Evolutionary conservation across 192 early-diverging fungal species (phyloP), one percentile per base, ranked within the genome.

Genomic region (Podila clonocystis): DNA sequence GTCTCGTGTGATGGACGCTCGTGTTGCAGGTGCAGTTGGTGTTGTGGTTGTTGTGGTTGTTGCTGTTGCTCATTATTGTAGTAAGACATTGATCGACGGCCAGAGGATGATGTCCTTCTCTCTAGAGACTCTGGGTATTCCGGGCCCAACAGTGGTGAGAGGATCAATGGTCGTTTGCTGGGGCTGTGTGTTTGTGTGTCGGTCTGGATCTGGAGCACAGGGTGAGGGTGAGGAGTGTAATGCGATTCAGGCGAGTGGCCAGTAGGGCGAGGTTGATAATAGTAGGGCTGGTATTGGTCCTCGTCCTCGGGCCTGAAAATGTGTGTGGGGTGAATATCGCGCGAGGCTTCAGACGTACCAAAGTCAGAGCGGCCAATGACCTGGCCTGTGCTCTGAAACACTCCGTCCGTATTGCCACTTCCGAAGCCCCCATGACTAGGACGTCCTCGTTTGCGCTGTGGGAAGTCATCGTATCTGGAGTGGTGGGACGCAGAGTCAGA

Each of bases 41-140:
- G 5, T 68, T 60, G 67, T 49, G 11, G 38, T 24, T 26, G 24
- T 8, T 24, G 52, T n/a, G n/a, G 5, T 68, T 60, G 67, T 49
- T 4, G 38, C 15, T 26, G 24, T 8, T 24, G 52, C 24, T 55
- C 52, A 24, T 26, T 24, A 26, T 24, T 5, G n/a, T 55, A 17
- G 52, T 26, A 22, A 55, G 52, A 55, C 8, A 55, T 24, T 2
- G 52, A 24, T 55, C 52, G 41, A 55, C 7, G 24, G 3, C 24
- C 4, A 55, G 52, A 24, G 52, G 52, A 55, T 0, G 12, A 41
- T 9, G 41, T 17, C 41, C 41, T 12, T 45, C 13, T 45, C 41
- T 45, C 41, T 4, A 45, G 41, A 1, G 41, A 17, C 41, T 55
- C 24, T 55, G 24, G 5, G n/a, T 55, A 55, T 11, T 26, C 52